Evolutionary conservation across 2,329 filamentous ascomycete genomes (phyloP).

Genomic region (Plectosphaerella sp.): DNA sequence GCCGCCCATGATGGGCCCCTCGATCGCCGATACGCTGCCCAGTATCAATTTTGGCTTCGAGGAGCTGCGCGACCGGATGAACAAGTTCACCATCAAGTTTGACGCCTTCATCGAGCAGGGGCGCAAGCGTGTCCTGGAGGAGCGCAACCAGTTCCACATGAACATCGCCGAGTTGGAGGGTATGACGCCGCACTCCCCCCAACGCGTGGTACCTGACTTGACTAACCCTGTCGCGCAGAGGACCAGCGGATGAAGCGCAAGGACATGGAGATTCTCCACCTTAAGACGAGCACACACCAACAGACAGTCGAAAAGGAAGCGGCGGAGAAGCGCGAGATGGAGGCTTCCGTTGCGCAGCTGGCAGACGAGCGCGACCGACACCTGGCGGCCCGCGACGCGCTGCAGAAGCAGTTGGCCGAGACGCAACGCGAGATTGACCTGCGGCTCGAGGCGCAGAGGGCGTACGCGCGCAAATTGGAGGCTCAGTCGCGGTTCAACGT

Average conservation of each 20-base stretch:
- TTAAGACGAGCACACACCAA: conserved; percentile 66
- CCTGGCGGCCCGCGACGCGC: conserved; percentile 48
- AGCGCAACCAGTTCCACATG: conserved; percentile 90
- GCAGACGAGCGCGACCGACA: conserved; percentile 58
- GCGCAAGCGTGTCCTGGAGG: conserved; percentile 82
- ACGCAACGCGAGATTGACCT: conserved; percentile 68
- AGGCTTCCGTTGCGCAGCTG: conserved; percentile 54
- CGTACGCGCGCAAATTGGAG: conserved; percentile 70
- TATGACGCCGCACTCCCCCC: conserved; percentile 32
- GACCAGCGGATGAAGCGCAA: conserved; percentile 86
- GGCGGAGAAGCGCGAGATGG: conserved; percentile 73
- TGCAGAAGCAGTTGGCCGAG: conserved; percentile 59
- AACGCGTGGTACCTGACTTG: not conserved
- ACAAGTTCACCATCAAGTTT: conserved; percentile 83
- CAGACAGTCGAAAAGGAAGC: conserved; percentile 73
- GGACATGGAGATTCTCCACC: conserved; percentile 76
- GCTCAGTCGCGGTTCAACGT: conserved; percentile 83
- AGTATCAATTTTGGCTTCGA: conserved; percentile 95
- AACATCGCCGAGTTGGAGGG: conserved; percentile 87
- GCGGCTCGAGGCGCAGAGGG: conserved; percentile 65
- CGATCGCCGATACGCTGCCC: conserved; percentile 74
- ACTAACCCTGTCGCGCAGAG: conserved; percentile 50
- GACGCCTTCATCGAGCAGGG: conserved; percentile 93
- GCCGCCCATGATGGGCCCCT: conserved; percentile 54
- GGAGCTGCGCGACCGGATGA: conserved; percentile 91